A percentile compares a stretch with the other conserved stretches of the same genome.
These are phyloP conservation scores for Hypoxylon lenormandii DNA, from an alignment of 495 filamentous ascomycete species.

Conservation along the genomic window DNA sequence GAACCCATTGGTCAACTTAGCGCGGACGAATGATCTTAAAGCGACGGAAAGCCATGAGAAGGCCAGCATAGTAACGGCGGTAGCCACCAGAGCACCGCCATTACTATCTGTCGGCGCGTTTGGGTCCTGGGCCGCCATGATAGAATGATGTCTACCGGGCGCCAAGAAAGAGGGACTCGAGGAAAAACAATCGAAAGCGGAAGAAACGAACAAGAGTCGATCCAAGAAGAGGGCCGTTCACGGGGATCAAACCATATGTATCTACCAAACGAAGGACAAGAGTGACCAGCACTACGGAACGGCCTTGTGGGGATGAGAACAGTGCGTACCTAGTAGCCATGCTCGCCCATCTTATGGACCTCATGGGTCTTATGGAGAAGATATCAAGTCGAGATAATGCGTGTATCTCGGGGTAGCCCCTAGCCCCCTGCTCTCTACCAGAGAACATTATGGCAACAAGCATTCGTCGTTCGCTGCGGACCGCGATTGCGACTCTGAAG, in stretches of 20 bases:
- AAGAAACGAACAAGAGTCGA: slow-evolving; percentile 31
- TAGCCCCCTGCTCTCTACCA: slow-evolving; percentile 23
- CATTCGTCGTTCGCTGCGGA: not conserved
- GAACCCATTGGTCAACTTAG: slow-evolving; percentile 54
- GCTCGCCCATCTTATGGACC: slow-evolving; percentile 23
- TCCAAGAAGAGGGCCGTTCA: slow-evolving; percentile 19
- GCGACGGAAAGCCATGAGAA: slow-evolving; percentile 53
- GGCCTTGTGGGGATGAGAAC: slow-evolving; percentile 36
- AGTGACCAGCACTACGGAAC: slow-evolving; percentile 26
- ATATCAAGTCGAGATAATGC: slow-evolving; percentile 32
- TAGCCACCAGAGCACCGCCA: slow-evolving; percentile 51
- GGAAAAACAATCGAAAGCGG: slow-evolving; percentile 29
- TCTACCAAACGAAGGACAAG: slow-evolving; percentile 5
- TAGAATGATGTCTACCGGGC: slow-evolving; percentile 40
- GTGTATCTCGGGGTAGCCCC: slow-evolving; percentile 42
- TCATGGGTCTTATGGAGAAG: slow-evolving; percentile 11
- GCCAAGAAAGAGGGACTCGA: slow-evolving; percentile 34
- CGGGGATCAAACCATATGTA: slow-evolving; percentile 33
- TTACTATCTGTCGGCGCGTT: slow-evolving; percentile 53
- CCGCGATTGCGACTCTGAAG: no score
- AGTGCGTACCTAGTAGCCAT: slow-evolving; percentile 12
- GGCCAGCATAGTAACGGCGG: slow-evolving; percentile 46
- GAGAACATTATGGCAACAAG: slow-evolving; percentile 15
- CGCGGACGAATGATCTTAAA: slow-evolving; percentile 54
- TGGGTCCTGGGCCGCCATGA: slow-evolving; percentile 51